These are phyloP conservation scores for Atkinsonella texensis DNA, from an alignment of 2,329 filamentous ascomycete species.

Conservation along the genomic window DNA sequence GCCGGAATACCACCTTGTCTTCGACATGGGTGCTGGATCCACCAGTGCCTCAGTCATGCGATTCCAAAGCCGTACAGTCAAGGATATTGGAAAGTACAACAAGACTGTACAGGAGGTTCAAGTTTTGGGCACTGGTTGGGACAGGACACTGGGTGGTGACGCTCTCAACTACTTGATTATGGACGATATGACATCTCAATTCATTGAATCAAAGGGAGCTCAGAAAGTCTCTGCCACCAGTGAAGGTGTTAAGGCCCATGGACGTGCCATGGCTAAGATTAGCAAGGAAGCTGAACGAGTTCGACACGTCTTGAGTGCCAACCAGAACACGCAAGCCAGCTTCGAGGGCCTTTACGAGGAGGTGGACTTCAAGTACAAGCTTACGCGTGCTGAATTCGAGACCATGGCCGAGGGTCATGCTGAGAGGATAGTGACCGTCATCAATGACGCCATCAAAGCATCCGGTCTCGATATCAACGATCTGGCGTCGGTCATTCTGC, in stretches of 20 bases:
- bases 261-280: conserved; percentile 79
- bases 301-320: conserved; percentile 86
- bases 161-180: conserved; percentile 78
- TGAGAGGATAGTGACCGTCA: conserved; percentile 53
- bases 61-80: conserved; percentile 80
- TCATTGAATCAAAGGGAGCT: conserved; percentile 57
- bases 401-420: conserved; percentile 57
- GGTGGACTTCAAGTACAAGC: conserved; percentile 85
- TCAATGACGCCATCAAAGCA: conserved; percentile 61
- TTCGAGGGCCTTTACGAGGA: conserved; percentile 90
- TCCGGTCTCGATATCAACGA: conserved; percentile 64
- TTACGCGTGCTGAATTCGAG: conserved; percentile 72
- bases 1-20: conserved; percentile 85
- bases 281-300: conserved; percentile 82
- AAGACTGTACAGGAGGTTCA: conserved; percentile 96
- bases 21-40: conserved; percentile 95
- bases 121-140: conserved; percentile 78
- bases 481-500: conserved; percentile 81
- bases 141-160: conserved; percentile 81
- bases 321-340: conserved; percentile 64
- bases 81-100: conserved; percentile 86
- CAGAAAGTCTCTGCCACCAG: conserved; percentile 51
- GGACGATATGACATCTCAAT: conserved; percentile 74
- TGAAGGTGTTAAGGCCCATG: conserved; percentile 58
- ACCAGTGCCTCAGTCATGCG: conserved; percentile 80